Evolutionary conservation across 192 early-diverging fungal species (phyloP), one percentile per base, ranked within the genome.

Genomic region (Backusella psychrophila): DNA sequence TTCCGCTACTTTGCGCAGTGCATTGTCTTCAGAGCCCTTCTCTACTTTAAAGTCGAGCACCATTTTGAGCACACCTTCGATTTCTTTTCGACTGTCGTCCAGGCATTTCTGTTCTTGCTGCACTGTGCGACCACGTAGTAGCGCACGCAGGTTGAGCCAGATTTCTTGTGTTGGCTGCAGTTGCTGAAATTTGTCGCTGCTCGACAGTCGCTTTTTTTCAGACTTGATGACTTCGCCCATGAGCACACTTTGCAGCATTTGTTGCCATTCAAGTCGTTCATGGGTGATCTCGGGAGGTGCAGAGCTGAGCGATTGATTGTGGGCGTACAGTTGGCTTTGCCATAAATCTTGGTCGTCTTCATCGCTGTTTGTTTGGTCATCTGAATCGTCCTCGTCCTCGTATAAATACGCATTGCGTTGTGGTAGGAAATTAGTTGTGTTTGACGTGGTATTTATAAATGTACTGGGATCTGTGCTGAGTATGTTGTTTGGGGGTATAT

Each of bases 251-350:
- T 91, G 85, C 4, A 96, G 85, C 93, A 96, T 94, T 49, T 90
- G 88, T 66, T 94, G 95, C 95, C 95, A 96, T 75, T 95, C 93
- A 15, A 87, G 79, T 46, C 95, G 90, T 76, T 96, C 95, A 31
- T 85, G 85, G 46, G 80, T 76, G 44, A 85, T 86, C 66, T 88
- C 86, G 36, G 73, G 75, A 1, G 74, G 73, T 1, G 72, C 66
- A 26, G 76, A 41, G 4, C 73, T 71, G 17, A 78, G 53, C 4
- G 69, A 66, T 38, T 74, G 73, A 11, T 72, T 63, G 23, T 69
- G 73, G n/a, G 67, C 66, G 41, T 77, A 77, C 5, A 78, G 52
- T 41, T 71, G 72, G 44, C 70, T 81, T 14, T 72, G 59, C 6
- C 67, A 73, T 39, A 56, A 66, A 42, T 77, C 66, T 17, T 78